Evolutionary conservation across 257 asterid genomes (phyloP), one percentile per base, ranked within the genome.

Genomic region (Solanum corneliomulleri): DNA sequence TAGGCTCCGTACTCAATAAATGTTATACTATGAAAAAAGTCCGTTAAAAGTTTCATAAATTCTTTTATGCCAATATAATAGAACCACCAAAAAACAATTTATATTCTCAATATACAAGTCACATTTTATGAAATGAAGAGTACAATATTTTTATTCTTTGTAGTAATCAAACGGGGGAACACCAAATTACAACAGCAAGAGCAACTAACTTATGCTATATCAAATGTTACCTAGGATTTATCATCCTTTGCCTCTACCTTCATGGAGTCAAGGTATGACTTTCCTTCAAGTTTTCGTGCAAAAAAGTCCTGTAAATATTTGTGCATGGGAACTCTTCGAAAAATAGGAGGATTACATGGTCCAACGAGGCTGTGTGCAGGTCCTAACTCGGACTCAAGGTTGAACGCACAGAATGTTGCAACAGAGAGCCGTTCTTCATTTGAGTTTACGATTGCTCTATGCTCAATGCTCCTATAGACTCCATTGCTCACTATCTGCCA

Each of bases 401-500:
- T 93, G 85, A 89, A 66, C 87, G 88, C 83, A 68, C 89, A 86
- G 89, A 92, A 94, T 45, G 93, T 91, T n/a, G 94, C 95, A 45
- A 94, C 49, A 1, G 96, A 93, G 12, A 93, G 89, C 88, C 96
- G 89, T 70, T 90, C 93, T 14, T 86, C 86, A 62, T 45, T 84
- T 9, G 91, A 84, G 86, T 91, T 93, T 27, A 93, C 97, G 3
- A 75, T 52, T 69, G 94, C 94, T 89, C 93, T 82, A 68, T 94
- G 97, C 90, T 93, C 94, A 47, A 93, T 86, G 88, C 95, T 93
- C 45, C 80, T 82, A 62, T 93, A 94, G 18, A 84, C 88, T 0
- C 95, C 94, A 58, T 93, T 94, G 58, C 90, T 94, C 82, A 94
- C 42, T 64, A 93, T 92, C 94, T 94, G 47, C 87, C 60, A 69